Conservation (phyloP, 1,139 yeast species). For the Tardiomyces depauwii region DNA sequence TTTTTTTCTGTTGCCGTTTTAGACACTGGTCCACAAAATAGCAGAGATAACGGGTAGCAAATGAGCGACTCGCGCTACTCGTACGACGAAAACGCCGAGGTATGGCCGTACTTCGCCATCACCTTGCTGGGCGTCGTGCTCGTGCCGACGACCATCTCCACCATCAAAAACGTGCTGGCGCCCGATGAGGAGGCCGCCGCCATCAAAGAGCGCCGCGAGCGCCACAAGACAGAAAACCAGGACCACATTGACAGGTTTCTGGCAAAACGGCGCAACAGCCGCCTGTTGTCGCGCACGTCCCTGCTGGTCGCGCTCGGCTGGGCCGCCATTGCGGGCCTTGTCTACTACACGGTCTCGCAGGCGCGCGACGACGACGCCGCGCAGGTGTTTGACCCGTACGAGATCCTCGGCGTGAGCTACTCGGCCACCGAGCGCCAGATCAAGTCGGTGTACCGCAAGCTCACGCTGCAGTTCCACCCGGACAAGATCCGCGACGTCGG, state of each 20-base stretch:
- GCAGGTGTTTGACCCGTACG: constrained; percentile 78
- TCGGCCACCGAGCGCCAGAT: constrained; percentile 68
- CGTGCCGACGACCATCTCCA: constrained; percentile 54
- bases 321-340: constrained; percentile 44
- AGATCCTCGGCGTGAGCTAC: constrained; percentile 61
- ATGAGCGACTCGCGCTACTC: constrained; percentile 30
- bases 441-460: constrained; percentile 72
- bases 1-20: too few species aligned
- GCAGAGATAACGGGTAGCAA: too few species aligned
- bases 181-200: constrained; percentile 4
- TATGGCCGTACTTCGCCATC: constrained; percentile 89
- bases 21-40: too few species aligned
- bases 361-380: constrained; percentile 32
- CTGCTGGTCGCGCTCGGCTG: constrained; percentile 53
- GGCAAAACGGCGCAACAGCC: not conserved
- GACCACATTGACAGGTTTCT: not conserved
- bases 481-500: constrained; percentile 58
- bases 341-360: constrained; percentile 35
- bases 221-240: constrained; percentile 5
- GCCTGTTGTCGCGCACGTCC: constrained; percentile 35
- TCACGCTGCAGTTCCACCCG: constrained; percentile 85
- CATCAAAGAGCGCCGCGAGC: constrained; percentile 18
- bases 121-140: constrained; percentile 59
- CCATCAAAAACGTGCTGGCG: constrained; percentile 15
- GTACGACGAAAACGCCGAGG: constrained; percentile 86